phyloP scores from a whole-genome alignment of 169 alveolate genomes.

The Besnoitia besnoiti region DNA sequence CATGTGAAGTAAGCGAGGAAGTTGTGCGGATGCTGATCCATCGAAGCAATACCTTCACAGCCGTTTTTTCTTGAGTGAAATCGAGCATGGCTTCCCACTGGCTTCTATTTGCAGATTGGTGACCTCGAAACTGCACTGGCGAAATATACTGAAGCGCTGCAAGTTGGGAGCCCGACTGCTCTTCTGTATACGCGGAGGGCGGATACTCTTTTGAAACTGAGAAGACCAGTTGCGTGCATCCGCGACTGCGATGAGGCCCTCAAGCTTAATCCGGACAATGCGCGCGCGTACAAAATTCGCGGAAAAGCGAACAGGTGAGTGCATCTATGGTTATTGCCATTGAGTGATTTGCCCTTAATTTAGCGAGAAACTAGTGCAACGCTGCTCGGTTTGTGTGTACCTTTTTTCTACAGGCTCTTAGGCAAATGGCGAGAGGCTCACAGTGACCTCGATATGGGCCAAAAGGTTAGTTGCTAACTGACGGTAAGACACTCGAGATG shows the following conservation, averaged over 20 bases:
- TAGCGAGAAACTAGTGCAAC: no score
- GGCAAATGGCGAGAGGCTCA: conserved; percentile 80
- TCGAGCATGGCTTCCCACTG: no score
- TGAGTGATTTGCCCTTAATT: neutral
- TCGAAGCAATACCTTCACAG: no score
- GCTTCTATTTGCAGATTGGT: conserved; percentile 59
- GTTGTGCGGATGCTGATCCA: no score
- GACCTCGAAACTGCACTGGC: conserved; percentile 71
- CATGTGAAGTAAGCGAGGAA: conserved; percentile 61
- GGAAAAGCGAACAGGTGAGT: conserved; percentile 78
- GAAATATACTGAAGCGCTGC: conserved; percentile 72
- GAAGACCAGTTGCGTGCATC: conserved; percentile 76
- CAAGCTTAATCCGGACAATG: conserved; percentile 78
- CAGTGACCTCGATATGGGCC: conserved; percentile 80
- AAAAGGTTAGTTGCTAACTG: conserved; percentile 66
- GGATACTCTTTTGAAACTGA: conserved; percentile 72
- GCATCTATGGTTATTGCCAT: neutral
- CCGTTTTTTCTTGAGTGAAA: no score
- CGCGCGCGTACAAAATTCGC: conserved; percentile 77
- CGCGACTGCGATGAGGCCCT: conserved; percentile 81
- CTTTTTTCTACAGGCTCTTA: conserved; percentile 59
- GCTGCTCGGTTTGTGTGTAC: neutral
- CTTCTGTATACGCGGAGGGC: conserved; percentile 81
- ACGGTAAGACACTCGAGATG: neutral
- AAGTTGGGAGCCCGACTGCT: conserved; percentile 79